phyloP scores from a whole-genome alignment of 768 basidiomycete species.

The Serendipita sp. region DNA sequence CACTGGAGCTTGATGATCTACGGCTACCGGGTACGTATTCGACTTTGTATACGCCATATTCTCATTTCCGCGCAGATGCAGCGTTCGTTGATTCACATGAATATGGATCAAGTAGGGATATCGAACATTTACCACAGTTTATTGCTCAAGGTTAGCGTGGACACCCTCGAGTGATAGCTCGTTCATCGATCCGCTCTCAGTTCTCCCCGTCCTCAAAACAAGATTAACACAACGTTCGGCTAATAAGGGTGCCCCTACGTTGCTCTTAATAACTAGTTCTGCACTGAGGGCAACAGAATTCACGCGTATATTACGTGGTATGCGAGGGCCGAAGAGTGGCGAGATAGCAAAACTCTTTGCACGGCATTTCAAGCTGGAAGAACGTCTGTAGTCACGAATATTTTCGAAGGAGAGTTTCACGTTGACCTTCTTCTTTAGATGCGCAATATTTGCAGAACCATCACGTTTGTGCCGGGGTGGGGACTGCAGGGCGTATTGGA shows the following conservation, averaged over 20 bases:
- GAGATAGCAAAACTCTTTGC: constrained; percentile 93
- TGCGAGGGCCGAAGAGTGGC: constrained; percentile 69
- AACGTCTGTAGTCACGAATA: constrained; percentile 31
- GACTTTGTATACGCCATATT: constrained; percentile 10
- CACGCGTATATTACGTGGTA: constrained; percentile 49
- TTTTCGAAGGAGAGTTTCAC: neutral
- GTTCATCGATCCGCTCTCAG: constrained; percentile 22
- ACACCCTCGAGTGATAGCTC: neutral
- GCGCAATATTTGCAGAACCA: constrained; percentile 67
- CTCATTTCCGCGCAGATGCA: constrained; percentile 40
- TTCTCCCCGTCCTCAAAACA: constrained; percentile 46
- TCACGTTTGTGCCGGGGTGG: constrained; percentile 77
- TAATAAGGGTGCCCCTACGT: constrained; percentile 65
- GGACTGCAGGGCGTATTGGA: constrained; percentile 82
- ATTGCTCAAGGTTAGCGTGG: constrained; percentile 47
- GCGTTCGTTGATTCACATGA: constrained; percentile 57
- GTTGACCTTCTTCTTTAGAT: neutral
- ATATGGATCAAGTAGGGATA: constrained; percentile 56
- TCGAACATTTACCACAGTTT: constrained; percentile 59
- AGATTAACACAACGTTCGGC: constrained; percentile 65
- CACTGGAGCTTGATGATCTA: constrained; percentile 66
- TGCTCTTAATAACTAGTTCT: constrained; percentile 74
- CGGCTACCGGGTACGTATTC: constrained; percentile 49
- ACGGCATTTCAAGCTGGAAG: constrained; percentile 80
- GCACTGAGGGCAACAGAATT: constrained; percentile 86